Conservation (phyloP, 176 grass and related monocot species). For the Oryza rufipogon region DNA sequence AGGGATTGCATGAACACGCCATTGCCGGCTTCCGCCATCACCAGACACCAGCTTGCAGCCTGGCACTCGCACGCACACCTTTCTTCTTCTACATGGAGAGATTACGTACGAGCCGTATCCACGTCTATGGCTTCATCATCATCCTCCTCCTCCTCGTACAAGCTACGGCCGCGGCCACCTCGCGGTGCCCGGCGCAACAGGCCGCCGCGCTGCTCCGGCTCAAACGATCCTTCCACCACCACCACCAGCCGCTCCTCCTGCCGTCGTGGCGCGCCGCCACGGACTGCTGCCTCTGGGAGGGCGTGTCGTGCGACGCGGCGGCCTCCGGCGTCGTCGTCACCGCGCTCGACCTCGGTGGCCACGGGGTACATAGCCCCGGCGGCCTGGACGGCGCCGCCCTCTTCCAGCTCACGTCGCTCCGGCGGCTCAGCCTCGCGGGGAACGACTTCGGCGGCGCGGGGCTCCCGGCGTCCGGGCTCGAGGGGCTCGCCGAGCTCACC, state of each 20-base stretch:
- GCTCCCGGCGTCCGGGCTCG: slow-evolving; percentile 44
- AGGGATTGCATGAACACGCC: too few species aligned
- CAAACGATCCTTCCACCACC: slow-evolving; percentile 17
- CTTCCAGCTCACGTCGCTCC: slow-evolving; percentile 26
- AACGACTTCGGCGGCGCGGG: slow-evolving; percentile 40
- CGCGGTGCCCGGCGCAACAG: slow-evolving; percentile 45
- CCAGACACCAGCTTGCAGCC: background rate
- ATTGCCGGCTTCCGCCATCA: too few species aligned
- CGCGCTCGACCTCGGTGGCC: slow-evolving; percentile 35
- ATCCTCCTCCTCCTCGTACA: slow-evolving; percentile 20
- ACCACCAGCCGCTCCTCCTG: background rate
- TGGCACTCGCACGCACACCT: background rate
- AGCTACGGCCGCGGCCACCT: slow-evolving; percentile 17
- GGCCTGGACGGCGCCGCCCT: background rate
- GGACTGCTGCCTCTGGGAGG: slow-evolving; percentile 54
- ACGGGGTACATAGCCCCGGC: background rate
- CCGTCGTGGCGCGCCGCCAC: slow-evolving; percentile 37
- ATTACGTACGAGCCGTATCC: background rate
- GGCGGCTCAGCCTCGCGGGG: slow-evolving; percentile 33
- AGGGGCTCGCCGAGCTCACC: slow-evolving; percentile 45
- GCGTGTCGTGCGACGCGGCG: slow-evolving; percentile 24
- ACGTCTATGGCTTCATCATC: background rate
- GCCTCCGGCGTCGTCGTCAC: slow-evolving; percentile 6
- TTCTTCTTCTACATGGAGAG: background rate
- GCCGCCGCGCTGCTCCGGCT: slow-evolving; percentile 38